Conservation (phyloP, 164 flowering plant genomes). For the Vitis labrusca region DNA sequence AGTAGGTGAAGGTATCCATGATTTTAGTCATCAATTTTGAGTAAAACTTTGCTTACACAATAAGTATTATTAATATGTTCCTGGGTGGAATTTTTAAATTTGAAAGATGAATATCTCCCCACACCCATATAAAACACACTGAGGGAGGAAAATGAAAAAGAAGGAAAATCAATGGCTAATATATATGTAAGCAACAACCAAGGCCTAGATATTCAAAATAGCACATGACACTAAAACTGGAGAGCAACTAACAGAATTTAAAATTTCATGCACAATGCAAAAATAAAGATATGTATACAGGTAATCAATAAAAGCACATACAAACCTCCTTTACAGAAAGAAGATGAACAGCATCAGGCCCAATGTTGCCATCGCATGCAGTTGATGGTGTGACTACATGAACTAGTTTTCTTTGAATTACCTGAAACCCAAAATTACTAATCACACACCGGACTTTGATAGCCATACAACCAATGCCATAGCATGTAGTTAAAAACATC, state of each 20-base stretch:
- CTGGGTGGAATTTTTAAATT: too few species aligned
- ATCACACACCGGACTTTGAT: neutral
- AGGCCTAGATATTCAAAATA: too few species aligned
- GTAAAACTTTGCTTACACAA: too few species aligned
- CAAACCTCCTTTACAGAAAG: slow-evolving; percentile 91
- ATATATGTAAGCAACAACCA: too few species aligned
- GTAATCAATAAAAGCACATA: slow-evolving; percentile 3
- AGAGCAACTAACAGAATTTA: neutral
- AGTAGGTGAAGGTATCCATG: too few species aligned
- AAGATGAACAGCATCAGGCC: slow-evolving; percentile 94
- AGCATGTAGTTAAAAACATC: neutral
- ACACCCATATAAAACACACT: too few species aligned
- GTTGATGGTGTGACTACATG: slow-evolving; percentile 84
- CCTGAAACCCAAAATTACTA: slow-evolving; percentile 48
- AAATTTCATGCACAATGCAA: neutral
- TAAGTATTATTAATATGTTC: too few species aligned
- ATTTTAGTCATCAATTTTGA: too few species aligned
- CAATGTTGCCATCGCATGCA: slow-evolving; percentile 58
- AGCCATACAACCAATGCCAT: neutral
- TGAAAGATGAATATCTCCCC: too few species aligned
- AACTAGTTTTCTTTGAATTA: slow-evolving; percentile 76
- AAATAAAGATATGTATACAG: neutral
- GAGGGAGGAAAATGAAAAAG: too few species aligned
- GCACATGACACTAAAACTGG: too few species aligned
- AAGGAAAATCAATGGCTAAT: too few species aligned